Conservation (phyloP, 306 rosid species). For the Calophaca sinica region DNA sequence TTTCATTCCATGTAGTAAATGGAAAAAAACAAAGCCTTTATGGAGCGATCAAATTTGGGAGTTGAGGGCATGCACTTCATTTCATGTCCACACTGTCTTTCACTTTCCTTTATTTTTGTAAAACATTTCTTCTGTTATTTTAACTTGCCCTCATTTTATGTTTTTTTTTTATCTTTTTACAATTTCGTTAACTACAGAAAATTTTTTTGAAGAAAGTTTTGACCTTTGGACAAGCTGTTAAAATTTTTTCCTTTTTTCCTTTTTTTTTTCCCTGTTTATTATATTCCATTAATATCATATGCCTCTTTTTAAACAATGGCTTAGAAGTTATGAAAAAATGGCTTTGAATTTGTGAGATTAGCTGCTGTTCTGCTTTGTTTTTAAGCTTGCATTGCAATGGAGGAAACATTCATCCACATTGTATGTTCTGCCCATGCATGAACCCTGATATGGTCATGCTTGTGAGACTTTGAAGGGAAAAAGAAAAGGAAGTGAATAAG, state of each 20-base stretch:
- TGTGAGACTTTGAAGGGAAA: neutral
- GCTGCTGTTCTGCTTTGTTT: neutral
- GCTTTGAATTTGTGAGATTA: conserved; percentile 9
- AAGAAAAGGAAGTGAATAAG: neutral
- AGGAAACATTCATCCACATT: neutral
- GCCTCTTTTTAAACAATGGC: neutral
- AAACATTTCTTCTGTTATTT: too few relatives aligned
- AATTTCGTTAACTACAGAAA: neutral
- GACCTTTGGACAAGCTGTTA: neutral
- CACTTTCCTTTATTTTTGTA: neutral
- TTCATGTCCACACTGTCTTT: neutral
- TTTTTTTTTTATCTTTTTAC: neutral
- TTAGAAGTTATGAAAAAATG: neutral
- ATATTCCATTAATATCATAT: too few relatives aligned
- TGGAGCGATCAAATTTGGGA: neutral
- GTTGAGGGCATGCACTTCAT: neutral
- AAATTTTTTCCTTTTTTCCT: too few relatives aligned
- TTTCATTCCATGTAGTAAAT: neutral
- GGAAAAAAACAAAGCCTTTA: neutral
- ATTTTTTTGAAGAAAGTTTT: neutral
- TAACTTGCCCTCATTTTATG: neutral
- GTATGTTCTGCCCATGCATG: neutral
- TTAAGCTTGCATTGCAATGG: conserved; percentile 4
- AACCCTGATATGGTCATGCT: neutral
- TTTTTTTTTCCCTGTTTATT: neutral